Conservation (phyloP, 2,329 filamentous ascomycete species). For the Aspergillus pseudoviridinutans region DNA sequence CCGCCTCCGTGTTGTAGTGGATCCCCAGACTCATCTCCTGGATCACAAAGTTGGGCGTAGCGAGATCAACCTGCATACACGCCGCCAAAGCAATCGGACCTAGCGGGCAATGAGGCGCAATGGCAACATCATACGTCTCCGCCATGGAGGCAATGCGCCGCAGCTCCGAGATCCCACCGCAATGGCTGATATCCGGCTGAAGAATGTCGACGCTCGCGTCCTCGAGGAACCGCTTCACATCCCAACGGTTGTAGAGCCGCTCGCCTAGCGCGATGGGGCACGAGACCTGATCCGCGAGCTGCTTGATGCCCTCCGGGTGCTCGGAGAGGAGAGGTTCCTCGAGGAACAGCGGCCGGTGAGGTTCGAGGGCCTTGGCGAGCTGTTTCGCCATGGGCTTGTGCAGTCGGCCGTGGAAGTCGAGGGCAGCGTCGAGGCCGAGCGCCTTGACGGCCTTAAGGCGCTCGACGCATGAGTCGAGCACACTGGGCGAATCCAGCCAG, state of each 20-base stretch:
- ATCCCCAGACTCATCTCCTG: conserved; percentile 77
- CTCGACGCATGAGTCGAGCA: conserved; percentile 61
- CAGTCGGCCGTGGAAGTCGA: conserved; percentile 74
- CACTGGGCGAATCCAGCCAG: conserved; percentile 69
- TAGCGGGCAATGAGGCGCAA: conserved; percentile 70
- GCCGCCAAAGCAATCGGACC: conserved; percentile 71
- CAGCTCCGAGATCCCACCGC: conserved; percentile 69
- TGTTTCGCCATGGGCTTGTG: conserved; percentile 82
- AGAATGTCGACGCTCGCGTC: conserved; percentile 65
- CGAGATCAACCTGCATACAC: conserved; percentile 62
- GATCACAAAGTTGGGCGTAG: conserved; percentile 64
- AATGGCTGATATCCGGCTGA: conserved; percentile 69
- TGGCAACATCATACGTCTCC: conserved; percentile 68
- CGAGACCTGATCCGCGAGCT: conserved; percentile 53
- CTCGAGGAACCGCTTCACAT: conserved; percentile 68
- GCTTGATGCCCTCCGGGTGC: conserved; percentile 62
- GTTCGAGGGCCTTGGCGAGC: conserved; percentile 63
- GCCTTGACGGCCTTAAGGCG: conserved; percentile 65
- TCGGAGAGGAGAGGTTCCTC: conserved; percentile 71
- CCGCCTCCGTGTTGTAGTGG: conserved; percentile 66
- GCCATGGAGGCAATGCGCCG: conserved; percentile 66
- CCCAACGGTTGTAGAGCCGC: conserved; percentile 68
- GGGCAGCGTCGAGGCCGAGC: conserved; percentile 66
- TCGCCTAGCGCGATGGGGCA: conserved; percentile 70
- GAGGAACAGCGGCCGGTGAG: conserved; percentile 68